Evolutionary conservation across 202 grass and related monocot genomes (phyloP).

Genomic region (Bolboschoenoplectus hybrid): DNA sequence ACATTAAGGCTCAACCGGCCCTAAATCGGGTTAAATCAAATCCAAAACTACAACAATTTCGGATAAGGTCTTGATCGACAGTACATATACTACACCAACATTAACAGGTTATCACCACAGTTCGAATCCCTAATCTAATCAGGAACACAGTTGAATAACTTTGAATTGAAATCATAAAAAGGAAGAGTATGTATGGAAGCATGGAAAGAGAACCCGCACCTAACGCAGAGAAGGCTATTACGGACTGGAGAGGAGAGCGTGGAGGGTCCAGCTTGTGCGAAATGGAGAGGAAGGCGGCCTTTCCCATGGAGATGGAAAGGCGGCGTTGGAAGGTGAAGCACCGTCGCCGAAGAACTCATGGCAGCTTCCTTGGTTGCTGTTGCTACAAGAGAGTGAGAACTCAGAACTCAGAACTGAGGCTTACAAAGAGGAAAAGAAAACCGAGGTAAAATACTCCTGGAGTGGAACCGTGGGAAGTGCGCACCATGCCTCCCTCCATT

Average conservation of each 20-base stretch:
- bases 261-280: not conserved
- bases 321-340: slow-evolving; percentile 49
- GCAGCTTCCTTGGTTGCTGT: not conserved
- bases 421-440: not conserved
- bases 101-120: not conserved
- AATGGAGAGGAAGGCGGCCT: not conserved
- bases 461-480: too few species aligned
- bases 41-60: not conserved
- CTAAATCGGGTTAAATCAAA: not conserved
- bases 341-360: slow-evolving; percentile 53
- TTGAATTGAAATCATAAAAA: not conserved
- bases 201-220: slow-evolving; percentile 36
- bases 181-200: not conserved
- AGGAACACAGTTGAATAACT: not conserved
- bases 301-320: not conserved
- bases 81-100: not conserved
- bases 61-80: not conserved
- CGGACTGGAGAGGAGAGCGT: slow-evolving; percentile 28
- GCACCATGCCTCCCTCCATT: too few species aligned
- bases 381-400: not conserved
- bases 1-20: not conserved
- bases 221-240: slow-evolving; percentile 39
- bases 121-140: too few species aligned
- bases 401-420: not conserved
- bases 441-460: too few species aligned